Evolutionary conservation across 1,284 basidiomycete genomes (phyloP).

Genomic region (Pisolithus thermaeus): DNA sequence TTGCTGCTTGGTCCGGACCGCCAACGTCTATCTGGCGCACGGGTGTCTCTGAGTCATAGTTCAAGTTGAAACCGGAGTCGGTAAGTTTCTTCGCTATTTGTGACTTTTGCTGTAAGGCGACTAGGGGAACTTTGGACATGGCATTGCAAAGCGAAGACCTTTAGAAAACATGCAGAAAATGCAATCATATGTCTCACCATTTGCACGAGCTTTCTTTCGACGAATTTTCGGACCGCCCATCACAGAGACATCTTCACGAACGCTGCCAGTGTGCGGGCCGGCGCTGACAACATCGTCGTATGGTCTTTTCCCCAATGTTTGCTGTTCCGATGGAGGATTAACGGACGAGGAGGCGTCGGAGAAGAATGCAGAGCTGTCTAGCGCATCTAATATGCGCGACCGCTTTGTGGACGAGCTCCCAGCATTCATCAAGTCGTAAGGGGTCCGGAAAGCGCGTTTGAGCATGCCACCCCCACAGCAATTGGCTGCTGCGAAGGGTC

Average conservation of each 20-base stretch:
- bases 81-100: conserved; percentile 4
- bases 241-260: not conserved
- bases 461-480: not conserved
- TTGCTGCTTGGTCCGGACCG: conserved; percentile 41
- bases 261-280: not conserved
- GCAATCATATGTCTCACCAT: not conserved
- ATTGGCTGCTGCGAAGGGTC: not conserved
- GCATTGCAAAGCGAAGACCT: too few relatives aligned
- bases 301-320: conserved; percentile 2
- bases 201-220: not conserved
- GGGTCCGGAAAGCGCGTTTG: not conserved
- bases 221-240: not conserved
- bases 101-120: not conserved
- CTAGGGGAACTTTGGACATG: too few relatives aligned
- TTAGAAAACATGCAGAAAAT: not conserved
- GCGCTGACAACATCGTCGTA: not conserved
- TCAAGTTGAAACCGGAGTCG: conserved; percentile 32
- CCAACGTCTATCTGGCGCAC: conserved; percentile 39
- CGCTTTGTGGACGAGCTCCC: not conserved
- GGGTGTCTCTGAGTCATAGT: conserved; percentile 42
- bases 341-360: not conserved
- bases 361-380: conserved; percentile 1
- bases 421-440: conserved; percentile 1
- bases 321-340: not conserved
- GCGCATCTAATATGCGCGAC: conserved; percentile 8